Conservation (phyloP, 352 stramenopile genomes). For the Phytophthora aleatoria region DNA sequence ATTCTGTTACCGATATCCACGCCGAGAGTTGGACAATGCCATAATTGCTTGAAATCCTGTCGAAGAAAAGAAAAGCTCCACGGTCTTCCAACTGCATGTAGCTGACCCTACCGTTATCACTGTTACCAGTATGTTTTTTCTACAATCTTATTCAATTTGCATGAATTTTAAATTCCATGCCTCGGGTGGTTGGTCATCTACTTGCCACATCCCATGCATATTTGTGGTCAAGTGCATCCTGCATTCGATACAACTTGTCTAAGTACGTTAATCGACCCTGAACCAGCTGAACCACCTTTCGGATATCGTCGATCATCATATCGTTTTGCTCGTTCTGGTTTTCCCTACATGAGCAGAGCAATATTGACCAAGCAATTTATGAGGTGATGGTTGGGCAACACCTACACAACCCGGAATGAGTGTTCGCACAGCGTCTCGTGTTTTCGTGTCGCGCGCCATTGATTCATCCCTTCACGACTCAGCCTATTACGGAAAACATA, state of each 20-base stretch:
- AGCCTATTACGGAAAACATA: conserved; percentile 36
- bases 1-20: no score
- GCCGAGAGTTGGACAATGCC: no score
- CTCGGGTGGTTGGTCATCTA: not conserved
- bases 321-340: no score
- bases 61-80: no score
- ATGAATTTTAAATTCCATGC: no score
- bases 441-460: conserved; percentile 37
- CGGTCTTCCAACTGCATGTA: no score
- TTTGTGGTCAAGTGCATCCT: conserved; percentile 21
- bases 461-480: conserved; percentile 35
- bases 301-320: no score
- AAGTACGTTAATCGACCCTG: conserved; percentile 22
- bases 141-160: no score
- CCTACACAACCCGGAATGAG: conserved; percentile 9
- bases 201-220: conserved; percentile 33
- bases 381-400: conserved; percentile 28
- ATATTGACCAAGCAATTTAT: conserved; percentile 14
- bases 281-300: conserved; percentile 22
- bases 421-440: conserved; percentile 27
- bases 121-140: no score
- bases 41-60: no score
- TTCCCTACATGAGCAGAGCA: no score
- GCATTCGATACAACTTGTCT: conserved; percentile 25
- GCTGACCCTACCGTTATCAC: no score